Conservation (phyloP, 495 filamentous ascomycete species). For the Aspergillus bridgeri region DNA sequence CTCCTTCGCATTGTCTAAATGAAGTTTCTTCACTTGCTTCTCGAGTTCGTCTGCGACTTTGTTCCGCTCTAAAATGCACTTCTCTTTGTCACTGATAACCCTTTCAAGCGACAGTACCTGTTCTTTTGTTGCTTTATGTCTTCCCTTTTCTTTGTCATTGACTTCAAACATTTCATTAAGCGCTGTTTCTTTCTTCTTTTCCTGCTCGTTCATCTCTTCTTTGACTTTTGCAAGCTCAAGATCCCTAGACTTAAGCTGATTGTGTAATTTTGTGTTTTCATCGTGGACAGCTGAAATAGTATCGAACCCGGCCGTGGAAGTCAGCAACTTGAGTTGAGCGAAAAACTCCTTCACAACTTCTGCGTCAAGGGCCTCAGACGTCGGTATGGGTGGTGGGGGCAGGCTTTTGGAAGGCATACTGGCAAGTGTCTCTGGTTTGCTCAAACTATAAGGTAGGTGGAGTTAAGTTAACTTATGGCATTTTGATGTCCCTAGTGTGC, state of each 20-base stretch:
- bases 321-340: not conserved
- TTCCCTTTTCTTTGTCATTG: constrained; percentile 13
- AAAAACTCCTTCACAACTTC: constrained; percentile 1
- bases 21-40: constrained; percentile 7
- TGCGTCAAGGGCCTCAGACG: not conserved
- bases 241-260: constrained; percentile 7
- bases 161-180: not conserved
- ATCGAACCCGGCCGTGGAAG: constrained; percentile 3
- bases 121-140: constrained; percentile 6
- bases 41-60: constrained; percentile 2
- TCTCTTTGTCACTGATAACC: constrained; percentile 9
- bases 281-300: not conserved
- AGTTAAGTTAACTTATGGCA: too few species aligned
- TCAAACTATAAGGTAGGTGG: too few species aligned
- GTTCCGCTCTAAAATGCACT: constrained; percentile 8
- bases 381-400: not conserved
- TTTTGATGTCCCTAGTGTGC: too few species aligned
- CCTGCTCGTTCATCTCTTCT: constrained; percentile 3
- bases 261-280: constrained; percentile 3
- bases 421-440: too few species aligned
- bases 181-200: constrained; percentile 1
- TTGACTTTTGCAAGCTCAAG: constrained; percentile 7
- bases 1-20: constrained; percentile 1
- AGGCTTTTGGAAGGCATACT: not conserved
- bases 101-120: constrained; percentile 4